Conservation (phyloP, 2,329 filamentous ascomycete genomes). For the Macrophomina tecta region DNA sequence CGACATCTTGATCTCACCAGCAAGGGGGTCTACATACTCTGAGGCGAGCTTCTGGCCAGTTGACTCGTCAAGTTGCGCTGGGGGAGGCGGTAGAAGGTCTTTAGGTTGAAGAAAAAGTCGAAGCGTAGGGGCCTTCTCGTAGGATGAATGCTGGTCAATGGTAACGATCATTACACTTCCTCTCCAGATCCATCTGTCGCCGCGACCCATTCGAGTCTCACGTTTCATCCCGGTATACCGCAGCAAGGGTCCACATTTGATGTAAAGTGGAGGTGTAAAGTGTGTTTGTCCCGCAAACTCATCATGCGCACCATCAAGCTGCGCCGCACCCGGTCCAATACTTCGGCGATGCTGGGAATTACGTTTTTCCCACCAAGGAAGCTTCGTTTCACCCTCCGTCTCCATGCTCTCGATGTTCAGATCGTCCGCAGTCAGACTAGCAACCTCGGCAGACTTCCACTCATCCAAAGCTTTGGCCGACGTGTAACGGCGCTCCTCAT, state of each 20-base stretch:
- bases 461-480: constrained; percentile 63
- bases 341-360: constrained; percentile 52
- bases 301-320: constrained; percentile 69
- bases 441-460: constrained; percentile 51
- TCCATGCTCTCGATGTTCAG: constrained; percentile 46
- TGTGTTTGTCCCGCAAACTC: constrained; percentile 68
- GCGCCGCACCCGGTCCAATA: constrained; percentile 36
- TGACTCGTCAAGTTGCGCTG: constrained; percentile 69
- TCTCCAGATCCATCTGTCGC: constrained; percentile 83
- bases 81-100: constrained; percentile 79
- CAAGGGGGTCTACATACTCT: constrained; percentile 88
- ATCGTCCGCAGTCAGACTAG: constrained; percentile 50
- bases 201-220: constrained; percentile 53
- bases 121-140: constrained; percentile 76
- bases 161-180: constrained; percentile 97
- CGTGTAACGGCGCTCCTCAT: constrained; percentile 59
- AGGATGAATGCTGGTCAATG: constrained; percentile 80
- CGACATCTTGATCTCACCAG: constrained; percentile 84
- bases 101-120: constrained; percentile 87
- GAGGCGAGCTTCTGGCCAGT: constrained; percentile 67
- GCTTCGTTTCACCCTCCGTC: constrained; percentile 36
- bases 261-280: constrained; percentile 82
- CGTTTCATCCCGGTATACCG: constrained; percentile 84
- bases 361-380: constrained; percentile 78
- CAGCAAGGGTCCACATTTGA: constrained; percentile 89